Conservation (phyloP, 2,329 filamentous ascomycete species). For the Emergomyces orientalis region DNA sequence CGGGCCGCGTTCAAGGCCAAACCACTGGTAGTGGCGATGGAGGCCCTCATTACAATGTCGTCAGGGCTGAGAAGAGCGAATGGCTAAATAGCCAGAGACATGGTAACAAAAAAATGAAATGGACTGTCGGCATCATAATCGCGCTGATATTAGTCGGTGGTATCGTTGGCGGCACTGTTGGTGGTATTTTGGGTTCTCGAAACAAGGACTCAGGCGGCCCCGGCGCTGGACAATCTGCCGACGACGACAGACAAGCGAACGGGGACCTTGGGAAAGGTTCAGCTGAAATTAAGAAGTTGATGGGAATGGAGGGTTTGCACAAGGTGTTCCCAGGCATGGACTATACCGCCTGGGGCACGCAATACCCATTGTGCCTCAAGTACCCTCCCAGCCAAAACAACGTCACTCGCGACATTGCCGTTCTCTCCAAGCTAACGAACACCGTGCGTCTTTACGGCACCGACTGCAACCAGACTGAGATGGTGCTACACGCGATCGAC, state of each 20-base stretch:
- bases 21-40: slow-evolving; percentile 28
- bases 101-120: slow-evolving; percentile 58
- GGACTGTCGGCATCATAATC: slow-evolving; percentile 58
- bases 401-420: slow-evolving; percentile 79
- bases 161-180: slow-evolving; percentile 64
- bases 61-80: slow-evolving; percentile 53
- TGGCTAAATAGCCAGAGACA: slow-evolving; percentile 53
- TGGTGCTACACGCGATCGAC: slow-evolving; percentile 76
- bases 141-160: slow-evolving; percentile 58
- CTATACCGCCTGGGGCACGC: slow-evolving; percentile 84
- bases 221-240: slow-evolving; percentile 43
- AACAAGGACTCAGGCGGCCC: slow-evolving; percentile 20
- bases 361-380: slow-evolving; percentile 73
- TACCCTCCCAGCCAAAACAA: slow-evolving; percentile 86
- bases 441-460: slow-evolving; percentile 84
- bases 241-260: slow-evolving; percentile 52
- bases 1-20: slow-evolving; percentile 34
- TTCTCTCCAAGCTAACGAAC: slow-evolving; percentile 83
- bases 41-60: slow-evolving; percentile 48
- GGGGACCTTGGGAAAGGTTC: slow-evolving; percentile 68
- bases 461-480: slow-evolving; percentile 94
- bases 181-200: slow-evolving; percentile 52
- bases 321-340: slow-evolving; percentile 94
- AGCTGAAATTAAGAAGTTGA: slow-evolving; percentile 64
- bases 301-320: slow-evolving; percentile 74